Percentiles rank a stretch among this genome's conserved stretches.
Conservation (phyloP, 2,329 filamentous ascomycete genomes). For the Apiospora aurea region DNA sequence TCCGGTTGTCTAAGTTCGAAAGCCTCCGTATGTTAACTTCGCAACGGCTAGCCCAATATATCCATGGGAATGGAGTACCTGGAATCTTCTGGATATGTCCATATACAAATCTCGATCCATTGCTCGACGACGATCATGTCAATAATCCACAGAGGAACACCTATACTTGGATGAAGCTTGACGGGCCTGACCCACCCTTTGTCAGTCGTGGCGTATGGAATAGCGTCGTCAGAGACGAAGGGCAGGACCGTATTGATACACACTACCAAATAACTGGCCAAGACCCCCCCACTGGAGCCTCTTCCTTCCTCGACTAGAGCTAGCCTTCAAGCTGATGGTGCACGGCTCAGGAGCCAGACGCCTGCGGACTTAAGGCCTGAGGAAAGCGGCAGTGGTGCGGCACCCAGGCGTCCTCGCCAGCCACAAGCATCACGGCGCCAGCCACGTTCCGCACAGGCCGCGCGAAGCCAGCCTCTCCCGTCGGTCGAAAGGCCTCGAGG, state of each 20-base stretch:
- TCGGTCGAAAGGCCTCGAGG: not conserved
- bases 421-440: not conserved
- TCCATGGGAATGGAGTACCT: not conserved
- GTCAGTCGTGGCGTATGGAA: not conserved
- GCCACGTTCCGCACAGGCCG: not conserved
- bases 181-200: not conserved
- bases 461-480: not conserved
- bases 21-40: not conserved
- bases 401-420: not conserved
- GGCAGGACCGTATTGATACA: not conserved
- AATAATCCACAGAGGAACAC: not conserved
- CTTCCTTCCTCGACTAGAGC: not conserved
- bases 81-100: not conserved
- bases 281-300: not conserved
- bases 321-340: not conserved
- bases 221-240: not conserved
- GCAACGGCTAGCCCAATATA: not conserved
- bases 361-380: not conserved
- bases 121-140: not conserved
- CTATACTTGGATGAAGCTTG: not conserved
- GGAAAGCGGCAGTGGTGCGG: not conserved
- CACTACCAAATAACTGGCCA: not conserved
- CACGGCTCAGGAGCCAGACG: slow-evolving; percentile 5
- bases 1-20: not conserved
- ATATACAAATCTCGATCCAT: not conserved